phyloP scores from a whole-genome alignment of 225 moss, liverwort and hornwort species.

The Neckera pumila region DNA sequence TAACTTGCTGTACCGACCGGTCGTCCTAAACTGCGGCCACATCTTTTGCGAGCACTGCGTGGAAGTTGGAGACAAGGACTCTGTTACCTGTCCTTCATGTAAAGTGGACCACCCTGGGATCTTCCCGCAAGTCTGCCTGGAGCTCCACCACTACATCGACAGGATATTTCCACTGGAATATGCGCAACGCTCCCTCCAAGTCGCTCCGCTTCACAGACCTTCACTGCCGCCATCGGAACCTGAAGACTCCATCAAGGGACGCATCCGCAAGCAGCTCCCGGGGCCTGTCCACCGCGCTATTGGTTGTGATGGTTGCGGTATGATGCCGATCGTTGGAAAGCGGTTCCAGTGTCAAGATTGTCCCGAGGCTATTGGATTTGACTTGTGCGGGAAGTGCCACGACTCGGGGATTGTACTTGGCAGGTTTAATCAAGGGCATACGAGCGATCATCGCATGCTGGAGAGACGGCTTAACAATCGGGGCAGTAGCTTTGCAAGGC shows the following conservation, averaged over 20 bases:
- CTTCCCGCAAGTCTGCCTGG: constrained; percentile 70
- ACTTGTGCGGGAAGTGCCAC: constrained; percentile 66
- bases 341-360: constrained; percentile 61
- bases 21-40: constrained; percentile 88
- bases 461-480: constrained; percentile 21
- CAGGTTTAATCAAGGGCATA: constrained; percentile 77
- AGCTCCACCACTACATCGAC: constrained; percentile 85
- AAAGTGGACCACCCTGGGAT: constrained; percentile 68
- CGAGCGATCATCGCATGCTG: constrained; percentile 33
- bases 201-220: constrained; percentile 13
- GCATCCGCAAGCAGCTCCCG: neutral
- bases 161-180: constrained; percentile 58
- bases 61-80: neutral
- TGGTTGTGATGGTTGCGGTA: constrained; percentile 39
- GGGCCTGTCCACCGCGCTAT: neutral
- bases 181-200: constrained; percentile 36
- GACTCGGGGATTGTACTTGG: constrained; percentile 49
- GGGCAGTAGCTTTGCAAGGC: constrained; percentile 11
- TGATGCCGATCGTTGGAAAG: constrained; percentile 71
- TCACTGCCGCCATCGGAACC: constrained; percentile 4
- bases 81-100: constrained; percentile 56
- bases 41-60: constrained; percentile 79
- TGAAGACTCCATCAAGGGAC: constrained; percentile 9
- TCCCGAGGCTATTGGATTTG: constrained; percentile 46
- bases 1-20: constrained; percentile 65